phyloP scores from a whole-genome alignment of 2,329 filamentous ascomycete species.

The Penicillium sp. region DNA sequence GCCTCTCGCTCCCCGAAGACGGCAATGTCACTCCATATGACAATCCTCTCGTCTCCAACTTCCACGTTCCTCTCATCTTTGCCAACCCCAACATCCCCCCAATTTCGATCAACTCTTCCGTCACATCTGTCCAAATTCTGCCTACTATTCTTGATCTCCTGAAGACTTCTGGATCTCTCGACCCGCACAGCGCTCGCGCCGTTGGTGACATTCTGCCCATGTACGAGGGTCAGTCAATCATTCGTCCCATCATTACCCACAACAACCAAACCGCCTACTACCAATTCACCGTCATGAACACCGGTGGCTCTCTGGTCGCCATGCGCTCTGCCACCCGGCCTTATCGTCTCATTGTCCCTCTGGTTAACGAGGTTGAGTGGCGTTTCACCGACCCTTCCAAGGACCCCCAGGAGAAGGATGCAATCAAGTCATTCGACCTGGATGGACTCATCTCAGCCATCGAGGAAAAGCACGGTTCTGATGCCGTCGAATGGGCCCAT shows the following conservation, averaged over 20 bases:
- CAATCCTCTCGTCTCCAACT: conserved; percentile 30
- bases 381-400: conserved; percentile 39
- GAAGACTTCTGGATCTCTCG: conserved; percentile 46
- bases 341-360: conserved; percentile 71
- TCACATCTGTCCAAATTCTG: conserved; percentile 41
- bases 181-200: conserved; percentile 34
- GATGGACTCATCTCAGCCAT: conserved; percentile 32
- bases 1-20: conserved; percentile 32
- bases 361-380: conserved; percentile 69
- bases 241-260: conserved; percentile 44
- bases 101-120: conserved; percentile 25
- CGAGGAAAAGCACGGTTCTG: conserved; percentile 31
- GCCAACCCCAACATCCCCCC: conserved; percentile 30
- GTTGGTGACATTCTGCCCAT: conserved; percentile 47
- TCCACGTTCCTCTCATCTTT: conserved; percentile 32
- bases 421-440: conserved; percentile 38
- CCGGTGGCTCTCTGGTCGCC: conserved; percentile 56
- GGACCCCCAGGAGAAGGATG: conserved; percentile 40
- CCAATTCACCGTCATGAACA: conserved; percentile 42
- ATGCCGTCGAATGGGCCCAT: conserved; percentile 39
- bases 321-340: conserved; percentile 77
- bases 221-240: conserved; percentile 54
- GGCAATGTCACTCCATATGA: conserved; percentile 33
- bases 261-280: conserved; percentile 39
- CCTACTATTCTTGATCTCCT: conserved; percentile 54